Evolutionary conservation across 768 basidiomycete genomes (phyloP).

Genomic region (Xanthoconium purpureum): DNA sequence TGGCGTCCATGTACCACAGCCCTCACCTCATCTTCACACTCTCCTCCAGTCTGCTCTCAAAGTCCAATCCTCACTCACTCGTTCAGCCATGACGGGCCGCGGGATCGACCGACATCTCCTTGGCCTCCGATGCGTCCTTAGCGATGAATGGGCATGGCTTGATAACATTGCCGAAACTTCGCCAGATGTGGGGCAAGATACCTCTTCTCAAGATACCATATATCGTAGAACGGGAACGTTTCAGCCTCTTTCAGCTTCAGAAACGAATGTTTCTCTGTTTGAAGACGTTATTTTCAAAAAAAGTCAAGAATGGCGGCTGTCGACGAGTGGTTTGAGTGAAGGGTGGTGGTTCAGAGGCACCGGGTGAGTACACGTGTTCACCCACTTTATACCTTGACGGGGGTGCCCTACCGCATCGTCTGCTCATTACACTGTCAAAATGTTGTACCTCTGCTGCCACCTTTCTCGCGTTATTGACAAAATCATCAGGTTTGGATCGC

Average conservation of each 20-base stretch:
- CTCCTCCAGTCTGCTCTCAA: constrained; percentile 67
- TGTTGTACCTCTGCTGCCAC: neutral
- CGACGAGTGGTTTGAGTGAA: constrained; percentile 85
- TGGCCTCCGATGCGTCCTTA: constrained; percentile 68
- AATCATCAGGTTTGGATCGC: constrained; percentile 64
- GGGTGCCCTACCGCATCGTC: neutral
- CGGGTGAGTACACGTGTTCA: constrained; percentile 45
- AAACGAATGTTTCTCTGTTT: constrained; percentile 46
- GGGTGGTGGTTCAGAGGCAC: constrained; percentile 87
- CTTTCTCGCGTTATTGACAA: constrained; percentile 2
- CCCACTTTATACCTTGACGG: neutral
- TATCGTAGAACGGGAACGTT: neutral
- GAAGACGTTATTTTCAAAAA: constrained; percentile 72
- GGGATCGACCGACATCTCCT: constrained; percentile 93
- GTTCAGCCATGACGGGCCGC: constrained; percentile 73
- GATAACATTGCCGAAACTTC: constrained; percentile 8
- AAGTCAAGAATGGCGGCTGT: constrained; percentile 83
- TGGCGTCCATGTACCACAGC: neutral
- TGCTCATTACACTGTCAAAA: neutral
- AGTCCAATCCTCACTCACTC: constrained; percentile 68
- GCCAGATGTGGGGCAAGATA: constrained; percentile 1
- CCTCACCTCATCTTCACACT: constrained; percentile 33
- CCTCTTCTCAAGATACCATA: constrained; percentile 4
- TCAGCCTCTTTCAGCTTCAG: neutral
- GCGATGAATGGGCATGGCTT: constrained; percentile 30